Evolutionary conservation across 2,329 filamentous ascomycete species (phyloP), one percentile per base, ranked within the genome.

Genomic region (Cladophialophora exuberans): DNA sequence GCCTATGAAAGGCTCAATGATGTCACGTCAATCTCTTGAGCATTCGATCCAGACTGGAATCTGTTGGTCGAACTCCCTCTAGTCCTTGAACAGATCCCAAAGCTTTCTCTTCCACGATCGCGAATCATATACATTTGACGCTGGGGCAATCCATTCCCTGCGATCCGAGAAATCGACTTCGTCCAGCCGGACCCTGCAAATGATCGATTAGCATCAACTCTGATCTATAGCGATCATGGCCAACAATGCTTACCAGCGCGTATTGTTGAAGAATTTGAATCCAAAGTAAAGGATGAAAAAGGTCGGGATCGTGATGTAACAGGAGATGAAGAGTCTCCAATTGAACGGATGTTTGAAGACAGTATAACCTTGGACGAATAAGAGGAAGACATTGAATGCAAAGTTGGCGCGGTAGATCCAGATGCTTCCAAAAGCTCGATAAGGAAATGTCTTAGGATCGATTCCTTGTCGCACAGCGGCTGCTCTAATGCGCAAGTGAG

Each of bases 341-440:
- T 53, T 31, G 15, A 42, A 59, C 6, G 56, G 56, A 10, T 45
- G 42, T 10, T 28, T 26, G 22, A 52, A 23, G 5, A 88, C 90
- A 44, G 88, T 86, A 88, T 90, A 96, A 75, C 96, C 93, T 70
- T 96, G 91, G 1, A 89, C 89, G 42, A 88, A 69, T 25, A 97
- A 79, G 25, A 97, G 85, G 33, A 93, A 74, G 18, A 80, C 55
- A 72, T 96, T 96, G 69, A 95, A 83, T 20, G 76, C 62, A 54
- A 96, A 79, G 25, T 92, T 92, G 26, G 93, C 59, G 79, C 86
- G 96, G 2, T 89, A 94, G 6, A 91, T 92, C 7, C 81, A 63
- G 7, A 94, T 76, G 56, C 92, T 92, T 4, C 88, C 82, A 68
- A 95, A 90, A 0, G 88, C 89, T 28, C 74, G 78, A 76, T 93